Evolutionary conservation across 352 stramenopile genomes (phyloP).

Genomic region (Phytophthora syringae): DNA sequence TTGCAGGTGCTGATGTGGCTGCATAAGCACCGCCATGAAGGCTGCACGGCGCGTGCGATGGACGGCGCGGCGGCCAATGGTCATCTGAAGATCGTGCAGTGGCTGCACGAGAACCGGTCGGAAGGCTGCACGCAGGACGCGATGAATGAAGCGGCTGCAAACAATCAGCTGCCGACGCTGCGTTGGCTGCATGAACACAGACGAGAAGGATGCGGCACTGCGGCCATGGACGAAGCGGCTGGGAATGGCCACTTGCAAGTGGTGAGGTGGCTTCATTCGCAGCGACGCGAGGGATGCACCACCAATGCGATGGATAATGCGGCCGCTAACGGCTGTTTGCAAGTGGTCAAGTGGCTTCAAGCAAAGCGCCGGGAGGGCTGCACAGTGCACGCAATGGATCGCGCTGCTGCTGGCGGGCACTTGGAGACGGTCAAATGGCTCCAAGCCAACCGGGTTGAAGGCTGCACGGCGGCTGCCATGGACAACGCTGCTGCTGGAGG

Average conservation of each 20-base stretch:
- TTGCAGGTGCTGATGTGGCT: conserved; percentile 40
- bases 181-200: conserved; percentile 31
- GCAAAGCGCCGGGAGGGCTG: conserved; percentile 36
- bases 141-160: conserved; percentile 31
- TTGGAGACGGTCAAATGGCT: conserved; percentile 37
- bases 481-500: conserved; percentile 36
- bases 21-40: conserved; percentile 31
- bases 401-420: conserved; percentile 25
- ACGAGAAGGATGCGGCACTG: conserved; percentile 29
- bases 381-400: conserved; percentile 33
- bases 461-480: conserved; percentile 32
- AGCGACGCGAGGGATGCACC: conserved; percentile 33
- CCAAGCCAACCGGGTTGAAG: conserved; percentile 30
- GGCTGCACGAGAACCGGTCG: conserved; percentile 27
- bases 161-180: conserved; percentile 28
- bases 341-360: conserved; percentile 41
- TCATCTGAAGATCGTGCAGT: too few species aligned
- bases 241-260: conserved; percentile 27
- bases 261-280: conserved; percentile 32
- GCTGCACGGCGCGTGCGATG: too few species aligned
- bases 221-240: conserved; percentile 35
- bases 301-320: conserved; percentile 41
- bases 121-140: conserved; percentile 34
- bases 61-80: too few species aligned
- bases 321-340: conserved; percentile 34